Percentiles rank a stretch among this genome's conserved stretches.
Conservation (phyloP, 257 asterid species). For the Fraxinus cuspidata region DNA sequence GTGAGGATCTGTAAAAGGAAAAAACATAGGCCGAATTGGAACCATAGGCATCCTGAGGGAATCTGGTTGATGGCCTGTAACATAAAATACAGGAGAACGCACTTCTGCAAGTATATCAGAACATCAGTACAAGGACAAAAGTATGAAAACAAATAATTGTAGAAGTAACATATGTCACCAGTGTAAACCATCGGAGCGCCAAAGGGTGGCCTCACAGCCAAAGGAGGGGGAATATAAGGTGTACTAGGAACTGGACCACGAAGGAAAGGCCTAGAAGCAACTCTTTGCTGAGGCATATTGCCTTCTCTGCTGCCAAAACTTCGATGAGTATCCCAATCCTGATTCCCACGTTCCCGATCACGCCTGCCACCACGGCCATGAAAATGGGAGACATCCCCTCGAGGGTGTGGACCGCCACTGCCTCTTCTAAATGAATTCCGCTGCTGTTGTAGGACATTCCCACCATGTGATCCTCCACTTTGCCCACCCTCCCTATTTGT, state of each 20-base stretch:
- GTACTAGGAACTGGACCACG: slow-evolving; percentile 53
- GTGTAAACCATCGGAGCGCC: slow-evolving; percentile 52
- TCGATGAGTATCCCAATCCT: slow-evolving; percentile 50
- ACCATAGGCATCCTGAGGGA: slow-evolving; percentile 54
- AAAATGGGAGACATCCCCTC: slow-evolving; percentile 60
- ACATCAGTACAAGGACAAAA: slow-evolving; percentile 21
- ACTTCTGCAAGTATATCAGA: slow-evolving; percentile 45
- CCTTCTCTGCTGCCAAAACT: slow-evolving; percentile 59
- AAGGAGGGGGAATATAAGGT: slow-evolving; percentile 47
- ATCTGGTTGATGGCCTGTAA: slow-evolving; percentile 53
- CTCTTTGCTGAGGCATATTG: slow-evolving; percentile 53
- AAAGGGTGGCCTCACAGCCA: slow-evolving; percentile 51
- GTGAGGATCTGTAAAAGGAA: slow-evolving; percentile 53
- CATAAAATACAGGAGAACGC: slow-evolving; percentile 47
- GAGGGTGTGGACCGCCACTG: slow-evolving; percentile 52
- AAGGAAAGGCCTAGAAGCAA: slow-evolving; percentile 49
- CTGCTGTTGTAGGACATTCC: slow-evolving; percentile 57
- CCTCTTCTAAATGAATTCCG: slow-evolving; percentile 58
- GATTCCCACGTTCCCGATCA: slow-evolving; percentile 63
- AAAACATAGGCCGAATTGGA: slow-evolving; percentile 42
- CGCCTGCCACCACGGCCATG: slow-evolving; percentile 59
- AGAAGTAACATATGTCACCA: slow-evolving; percentile 45
- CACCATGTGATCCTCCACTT: slow-evolving; percentile 51
- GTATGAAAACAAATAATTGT: background rate
- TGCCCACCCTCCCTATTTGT: slow-evolving; percentile 51